Base-by-base conservation (phyloP, 2,329 filamentous ascomycete genomes). In the Mycosphaerella sp. region DNA sequence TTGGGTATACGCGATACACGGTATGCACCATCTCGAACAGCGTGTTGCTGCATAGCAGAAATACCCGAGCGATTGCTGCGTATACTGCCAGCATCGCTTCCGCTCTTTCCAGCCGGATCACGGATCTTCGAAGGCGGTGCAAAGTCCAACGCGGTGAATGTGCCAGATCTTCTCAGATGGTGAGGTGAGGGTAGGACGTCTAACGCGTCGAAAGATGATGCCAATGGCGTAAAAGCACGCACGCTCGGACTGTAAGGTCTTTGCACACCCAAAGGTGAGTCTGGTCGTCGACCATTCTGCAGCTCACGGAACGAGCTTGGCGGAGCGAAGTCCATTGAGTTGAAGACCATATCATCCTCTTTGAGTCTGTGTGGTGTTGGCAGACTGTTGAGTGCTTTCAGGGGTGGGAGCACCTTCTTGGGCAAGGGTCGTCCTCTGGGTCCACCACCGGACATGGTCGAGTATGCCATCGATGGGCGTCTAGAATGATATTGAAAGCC, bases 291-390 rank as follows among this genome's bases (percentile, higher is more conserved):
- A 44, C 91, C 91, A 47, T 80, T 79, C 56, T 79, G 81, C 54
- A 84, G 80, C 32, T 91, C 87, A 44, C 74, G 65, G 67, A 69
- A 73, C 0, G 73, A 71, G 43, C 71, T 66, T 7, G 87, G 89
- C 18, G 93, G 93, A 0, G 93, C 93, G 69, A 95, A 97, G 61
- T 96, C 91, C 51, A 85, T 79, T 0, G 89, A 78, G 62, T 72
- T 86, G 68, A 86, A 81, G 58, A 95, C 65, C 54, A 70, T 66
- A 13, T 63, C 84, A 2, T 81, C 79, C 25, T 95, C 89, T 54
- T 95, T 90, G 64, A 98, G 77, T 73, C 89, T 86, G 45, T 85
- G 83, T 0, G 93, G 91, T 1, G 89, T 94, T 7, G 91, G 91
- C 16, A 98, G 75, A 1, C 87, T 85, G 42, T 75, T 79, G 17